phyloP scores from a whole-genome alignment of 768 basidiomycete genomes.

The Solioccasus polychromus region DNA sequence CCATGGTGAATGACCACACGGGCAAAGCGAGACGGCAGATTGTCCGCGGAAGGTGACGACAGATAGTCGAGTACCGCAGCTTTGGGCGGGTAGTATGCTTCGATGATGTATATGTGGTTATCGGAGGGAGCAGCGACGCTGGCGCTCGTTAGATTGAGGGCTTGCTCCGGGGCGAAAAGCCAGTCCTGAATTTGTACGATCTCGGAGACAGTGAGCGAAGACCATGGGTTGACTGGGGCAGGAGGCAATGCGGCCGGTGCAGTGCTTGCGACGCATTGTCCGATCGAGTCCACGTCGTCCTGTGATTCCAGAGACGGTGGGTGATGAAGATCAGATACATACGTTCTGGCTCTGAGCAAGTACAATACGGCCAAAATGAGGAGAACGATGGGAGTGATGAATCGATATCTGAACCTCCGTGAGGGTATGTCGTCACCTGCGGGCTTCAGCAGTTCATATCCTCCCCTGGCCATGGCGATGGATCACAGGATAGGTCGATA shows the following conservation, averaged over 20 bases:
- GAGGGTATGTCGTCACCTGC: slow-evolving; percentile 1
- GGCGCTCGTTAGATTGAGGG: slow-evolving; percentile 47
- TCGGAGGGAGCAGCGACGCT: slow-evolving; percentile 37
- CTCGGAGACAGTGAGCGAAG: slow-evolving; percentile 45
- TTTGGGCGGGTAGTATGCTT: slow-evolving; percentile 49
- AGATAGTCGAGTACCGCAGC: slow-evolving; percentile 45
- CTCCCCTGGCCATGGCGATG: slow-evolving; percentile 16
- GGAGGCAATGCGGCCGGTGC: slow-evolving; percentile 39
- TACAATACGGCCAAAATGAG: slow-evolving; percentile 11
- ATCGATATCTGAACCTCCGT: slow-evolving; percentile 9
- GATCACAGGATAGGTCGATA: not conserved
- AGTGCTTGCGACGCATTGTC: slow-evolving; percentile 33
- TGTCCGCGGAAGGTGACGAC: slow-evolving; percentile 25
- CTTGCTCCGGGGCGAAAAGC: slow-evolving; percentile 40
- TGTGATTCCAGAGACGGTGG: not conserved
- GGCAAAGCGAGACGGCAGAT: slow-evolving; percentile 40
- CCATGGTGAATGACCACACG: slow-evolving; percentile 54
- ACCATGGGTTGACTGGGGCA: slow-evolving; percentile 49
- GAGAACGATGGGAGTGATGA: slow-evolving; percentile 13
- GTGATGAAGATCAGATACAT: not conserved
- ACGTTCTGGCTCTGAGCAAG: slow-evolving; percentile 4
- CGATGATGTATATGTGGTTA: slow-evolving; percentile 51
- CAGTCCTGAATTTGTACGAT: slow-evolving; percentile 43
- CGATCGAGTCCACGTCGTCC: slow-evolving; percentile 13
- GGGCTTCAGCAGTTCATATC: slow-evolving; percentile 18